Conservation (phyloP, 805 yeast genomes). For the Spathaspora passalidarum region DNA sequence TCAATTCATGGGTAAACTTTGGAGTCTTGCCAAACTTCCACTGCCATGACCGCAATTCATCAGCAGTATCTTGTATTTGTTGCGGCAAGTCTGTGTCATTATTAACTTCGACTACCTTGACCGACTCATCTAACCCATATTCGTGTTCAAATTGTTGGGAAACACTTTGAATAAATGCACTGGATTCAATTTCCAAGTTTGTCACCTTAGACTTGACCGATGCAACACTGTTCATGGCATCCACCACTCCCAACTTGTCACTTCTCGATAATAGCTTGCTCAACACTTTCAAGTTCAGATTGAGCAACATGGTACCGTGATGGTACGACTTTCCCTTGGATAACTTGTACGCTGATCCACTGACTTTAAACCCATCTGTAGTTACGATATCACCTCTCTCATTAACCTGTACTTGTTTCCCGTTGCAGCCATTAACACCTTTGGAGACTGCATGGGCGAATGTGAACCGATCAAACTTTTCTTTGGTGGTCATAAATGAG, state of each 20-base stretch:
- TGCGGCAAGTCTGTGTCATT: constrained; percentile 26
- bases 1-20: constrained; percentile 54
- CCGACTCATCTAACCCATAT: constrained; percentile 26
- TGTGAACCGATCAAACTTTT: constrained; percentile 57
- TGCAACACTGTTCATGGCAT: constrained; percentile 53
- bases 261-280: constrained; percentile 56
- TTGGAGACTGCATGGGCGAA: constrained; percentile 46
- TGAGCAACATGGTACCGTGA: constrained; percentile 91
- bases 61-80: constrained; percentile 39
- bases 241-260: constrained; percentile 38
- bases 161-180: constrained; percentile 47
- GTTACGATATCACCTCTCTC: constrained; percentile 77
- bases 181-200: constrained; percentile 51
- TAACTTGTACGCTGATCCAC: constrained; percentile 91
- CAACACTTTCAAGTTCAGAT: constrained; percentile 59
- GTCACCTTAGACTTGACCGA: constrained; percentile 81
- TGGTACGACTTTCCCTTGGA: constrained; percentile 82
- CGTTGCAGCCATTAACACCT: constrained; percentile 22
- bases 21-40: constrained; percentile 84
- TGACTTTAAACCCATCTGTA: constrained; percentile 51
- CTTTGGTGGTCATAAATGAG: constrained; percentile 70
- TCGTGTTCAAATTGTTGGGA: constrained; percentile 34
- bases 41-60: constrained; percentile 53
- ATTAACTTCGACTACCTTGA: constrained; percentile 18
- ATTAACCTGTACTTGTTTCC: constrained; percentile 9